Base-by-base conservation (phyloP, 2,329 filamentous ascomycete genomes). In the Cordyceps farinosa region DNA sequence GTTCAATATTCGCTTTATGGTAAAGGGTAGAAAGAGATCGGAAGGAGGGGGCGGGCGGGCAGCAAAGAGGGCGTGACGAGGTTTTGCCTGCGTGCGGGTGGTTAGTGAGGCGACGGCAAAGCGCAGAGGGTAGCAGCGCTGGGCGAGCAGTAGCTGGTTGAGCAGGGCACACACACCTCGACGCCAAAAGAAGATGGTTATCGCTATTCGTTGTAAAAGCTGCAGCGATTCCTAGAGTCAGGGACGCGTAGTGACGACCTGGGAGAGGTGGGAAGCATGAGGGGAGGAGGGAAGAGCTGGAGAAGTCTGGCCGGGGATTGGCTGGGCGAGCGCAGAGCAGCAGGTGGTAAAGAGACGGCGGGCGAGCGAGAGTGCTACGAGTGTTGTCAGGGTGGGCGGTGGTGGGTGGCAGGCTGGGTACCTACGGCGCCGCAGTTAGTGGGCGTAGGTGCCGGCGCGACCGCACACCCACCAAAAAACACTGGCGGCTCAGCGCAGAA, bases 41-140 rank as follows among this genome's bases (percentile, higher is more conserved):
- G 75, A 66, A 77, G 76, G 64, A 72, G 72, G 57, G 79, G 74
- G 63, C 77, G 75, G 66, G 76, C 78, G 64, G 79, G 78, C 66
- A 77, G 74, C 69, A 77, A 77, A 66, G 78, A 78, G 64, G 78
- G 78, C 79, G 82, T 82, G 55, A 68, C 67, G 36, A 47, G 62
- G 60, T 62, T 63, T 64, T 65, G 66, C 59, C 54, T 61, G 62
- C 63, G 58, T 59, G 65, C 62, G 60, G 51, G 42, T 48, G 57
- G 65, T 45, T 64, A 64, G 61, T 30, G 47, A 61, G 56, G 64
- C 50, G 65, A 60, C 64, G 52, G 58, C 36, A 61, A 64, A 38
- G 51, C 55, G 50, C 63, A 40, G 30, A 56, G 29, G 44, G 54
- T 32, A 53, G 47, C 47, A n/a, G 48, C 47, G 64, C 50, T 55